A percentile compares a stretch with the other conserved stretches of the same genome.
Evolutionary conservation across 106 monocot species (phyloP).

Genomic region (Allium sativum): DNA sequence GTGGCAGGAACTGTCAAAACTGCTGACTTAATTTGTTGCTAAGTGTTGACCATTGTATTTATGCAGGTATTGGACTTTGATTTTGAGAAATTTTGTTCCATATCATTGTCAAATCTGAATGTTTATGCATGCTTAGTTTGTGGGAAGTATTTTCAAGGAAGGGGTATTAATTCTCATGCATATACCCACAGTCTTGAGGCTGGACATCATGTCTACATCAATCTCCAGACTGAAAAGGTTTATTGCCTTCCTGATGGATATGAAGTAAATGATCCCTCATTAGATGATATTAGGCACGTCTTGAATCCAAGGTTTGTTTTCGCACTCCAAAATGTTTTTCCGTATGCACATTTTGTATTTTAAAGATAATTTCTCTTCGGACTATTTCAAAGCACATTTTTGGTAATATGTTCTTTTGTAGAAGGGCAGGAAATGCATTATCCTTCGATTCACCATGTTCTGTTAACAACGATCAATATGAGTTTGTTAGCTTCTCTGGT

Average conservation of each 20-base stretch:
- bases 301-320: constrained; percentile 75
- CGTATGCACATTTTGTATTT: neutral
- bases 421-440: too few relatives aligned
- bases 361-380: neutral
- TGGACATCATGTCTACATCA: constrained; percentile 97
- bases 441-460: too few relatives aligned
- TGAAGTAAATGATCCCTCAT: constrained; percentile 94
- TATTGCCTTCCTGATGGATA: constrained; percentile 99
- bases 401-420: neutral
- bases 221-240: constrained; percentile 92
- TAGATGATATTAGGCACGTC: constrained; percentile 99
- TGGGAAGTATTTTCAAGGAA: constrained; percentile 98
- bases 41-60: neutral
- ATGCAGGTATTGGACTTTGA: constrained; percentile 97
- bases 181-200: constrained; percentile 98
- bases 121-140: constrained; percentile 98
- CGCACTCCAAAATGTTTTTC: neutral
- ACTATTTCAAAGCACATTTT: neutral
- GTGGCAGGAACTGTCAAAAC: too few relatives aligned
- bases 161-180: constrained; percentile 98
- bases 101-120: constrained; percentile 95
- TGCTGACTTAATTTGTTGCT: neutral
- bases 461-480: too few relatives aligned
- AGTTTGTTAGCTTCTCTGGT: too few relatives aligned
- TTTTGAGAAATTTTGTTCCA: constrained; percentile 98